Evolutionary conservation across 2,329 filamentous ascomycete species (phyloP).

Genomic region (Cytospora schulzeri): DNA sequence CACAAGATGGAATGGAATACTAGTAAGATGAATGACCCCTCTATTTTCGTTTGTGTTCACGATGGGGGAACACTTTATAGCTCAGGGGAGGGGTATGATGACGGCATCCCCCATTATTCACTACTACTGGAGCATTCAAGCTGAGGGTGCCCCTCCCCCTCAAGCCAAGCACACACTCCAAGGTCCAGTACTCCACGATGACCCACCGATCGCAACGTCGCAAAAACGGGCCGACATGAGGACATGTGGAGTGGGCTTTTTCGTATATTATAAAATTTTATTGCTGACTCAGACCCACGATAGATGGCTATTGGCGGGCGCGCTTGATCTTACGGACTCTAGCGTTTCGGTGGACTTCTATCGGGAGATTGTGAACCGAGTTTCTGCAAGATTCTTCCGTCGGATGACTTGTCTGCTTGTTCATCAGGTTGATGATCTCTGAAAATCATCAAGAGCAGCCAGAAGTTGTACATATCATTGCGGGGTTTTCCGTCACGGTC

Average conservation of each 20-base stretch:
- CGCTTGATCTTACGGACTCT: neutral
- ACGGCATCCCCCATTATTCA: slow-evolving; percentile 17
- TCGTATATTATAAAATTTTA: neutral
- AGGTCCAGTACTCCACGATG: slow-evolving; percentile 1
- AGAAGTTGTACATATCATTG: no score
- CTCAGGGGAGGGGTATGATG: slow-evolving; percentile 22
- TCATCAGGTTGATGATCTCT: neutral
- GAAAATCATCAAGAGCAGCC: neutral
- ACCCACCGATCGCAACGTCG: neutral
- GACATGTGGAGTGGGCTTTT: neutral
- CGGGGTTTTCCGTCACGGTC: no score
- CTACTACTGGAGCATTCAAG: neutral
- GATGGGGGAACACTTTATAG: slow-evolving; percentile 20
- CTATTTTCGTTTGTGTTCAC: slow-evolving; percentile 4
- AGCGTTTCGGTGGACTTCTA: neutral
- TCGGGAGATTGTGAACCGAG: neutral
- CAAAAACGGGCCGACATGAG: slow-evolving; percentile 8
- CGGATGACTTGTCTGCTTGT: no score
- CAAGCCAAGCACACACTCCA: slow-evolving; percentile 3
- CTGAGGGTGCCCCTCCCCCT: slow-evolving; percentile 22
- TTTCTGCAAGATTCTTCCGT: neutral
- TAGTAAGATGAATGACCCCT: neutral
- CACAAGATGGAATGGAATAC: neutral
- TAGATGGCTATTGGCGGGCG: neutral
- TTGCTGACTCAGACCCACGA: neutral